phyloP scores from a whole-genome alignment of 2,329 filamentous ascomycete species.

The Pseudocercospora crystallina region DNA sequence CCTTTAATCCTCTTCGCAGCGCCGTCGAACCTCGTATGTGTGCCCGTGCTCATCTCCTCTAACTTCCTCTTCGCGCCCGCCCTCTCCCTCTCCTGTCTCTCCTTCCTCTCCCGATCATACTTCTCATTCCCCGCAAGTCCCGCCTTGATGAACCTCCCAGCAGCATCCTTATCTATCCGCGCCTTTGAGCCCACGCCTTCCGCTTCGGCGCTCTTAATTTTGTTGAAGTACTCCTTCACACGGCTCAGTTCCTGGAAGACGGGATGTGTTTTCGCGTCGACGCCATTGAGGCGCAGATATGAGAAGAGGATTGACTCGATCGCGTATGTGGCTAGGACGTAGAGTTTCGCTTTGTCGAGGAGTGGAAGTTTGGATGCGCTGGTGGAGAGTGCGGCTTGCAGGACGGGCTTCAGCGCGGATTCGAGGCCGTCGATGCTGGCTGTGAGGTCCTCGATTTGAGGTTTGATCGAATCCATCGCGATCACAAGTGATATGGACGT shows the following conservation, averaged over 20 bases:
- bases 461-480: conserved; percentile 59
- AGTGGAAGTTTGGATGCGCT: conserved; percentile 77
- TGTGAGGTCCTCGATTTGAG: conserved; percentile 70
- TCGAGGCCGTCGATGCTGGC: conserved; percentile 75
- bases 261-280: conserved; percentile 78
- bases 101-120: conserved; percentile 43
- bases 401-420: conserved; percentile 69
- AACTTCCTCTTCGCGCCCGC: conserved; percentile 38
- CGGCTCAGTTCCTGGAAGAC: conserved; percentile 83
- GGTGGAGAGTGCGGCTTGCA: conserved; percentile 63
- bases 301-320: conserved; percentile 89
- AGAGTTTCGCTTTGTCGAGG: conserved; percentile 93
- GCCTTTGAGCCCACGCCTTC: conserved; percentile 46
- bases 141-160: conserved; percentile 77
- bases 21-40: conserved; percentile 36
- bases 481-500: conserved; percentile 8
- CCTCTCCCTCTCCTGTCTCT: conserved; percentile 38
- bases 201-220: conserved; percentile 74
- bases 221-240: conserved; percentile 87
- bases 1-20: conserved; percentile 35
- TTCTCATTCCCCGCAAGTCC: conserved; percentile 61
- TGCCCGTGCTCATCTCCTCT: conserved; percentile 34
- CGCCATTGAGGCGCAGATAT: conserved; percentile 74
- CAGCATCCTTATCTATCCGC: conserved; percentile 70
- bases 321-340: conserved; percentile 82